These are phyloP conservation scores for Yamadazyma olivae DNA, from an alignment of 805 yeast species.

Conservation along the genomic window DNA sequence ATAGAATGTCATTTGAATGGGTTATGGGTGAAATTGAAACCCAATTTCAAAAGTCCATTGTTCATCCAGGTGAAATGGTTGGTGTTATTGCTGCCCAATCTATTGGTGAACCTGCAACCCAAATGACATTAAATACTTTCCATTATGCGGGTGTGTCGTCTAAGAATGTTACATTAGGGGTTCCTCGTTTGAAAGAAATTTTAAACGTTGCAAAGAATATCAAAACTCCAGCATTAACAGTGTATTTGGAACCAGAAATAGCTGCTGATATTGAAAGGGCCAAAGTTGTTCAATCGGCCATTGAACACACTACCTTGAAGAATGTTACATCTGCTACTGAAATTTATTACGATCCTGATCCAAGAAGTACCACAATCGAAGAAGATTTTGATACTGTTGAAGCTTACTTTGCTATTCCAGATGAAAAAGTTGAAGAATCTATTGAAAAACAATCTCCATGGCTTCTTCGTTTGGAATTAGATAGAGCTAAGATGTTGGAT, in stretches of 20 bases:
- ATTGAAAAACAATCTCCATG: constrained; percentile 96
- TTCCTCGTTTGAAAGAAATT: constrained; percentile 97
- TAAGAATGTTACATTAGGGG: constrained; percentile 94
- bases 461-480: constrained; percentile 93
- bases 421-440: constrained; percentile 93
- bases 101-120: constrained; percentile 98
- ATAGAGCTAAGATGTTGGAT: constrained; percentile 98
- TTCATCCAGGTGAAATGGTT: constrained; percentile 98
- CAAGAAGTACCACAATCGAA: constrained; percentile 91
- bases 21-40: constrained; percentile 91
- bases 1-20: constrained; percentile 90
- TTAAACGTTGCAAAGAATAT: constrained; percentile 96
- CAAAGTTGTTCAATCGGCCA: constrained; percentile 91
- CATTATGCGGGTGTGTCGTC: constrained; percentile 98
- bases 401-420: constrained; percentile 96
- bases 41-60: constrained; percentile 87
- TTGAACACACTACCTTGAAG: constrained; percentile 92
- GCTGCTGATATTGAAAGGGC: constrained; percentile 92
- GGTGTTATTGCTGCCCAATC: constrained; percentile 98
- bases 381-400: constrained; percentile 97
- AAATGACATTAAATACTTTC: constrained; percentile 96
- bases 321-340: constrained; percentile 97
- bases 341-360: constrained; percentile 97
- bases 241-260: constrained; percentile 76
- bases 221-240: constrained; percentile 98